Evolutionary conservation across 768 basidiomycete species (phyloP), one percentile per base, ranked within the genome.

Genomic region (Leucocoprinus sp.): DNA sequence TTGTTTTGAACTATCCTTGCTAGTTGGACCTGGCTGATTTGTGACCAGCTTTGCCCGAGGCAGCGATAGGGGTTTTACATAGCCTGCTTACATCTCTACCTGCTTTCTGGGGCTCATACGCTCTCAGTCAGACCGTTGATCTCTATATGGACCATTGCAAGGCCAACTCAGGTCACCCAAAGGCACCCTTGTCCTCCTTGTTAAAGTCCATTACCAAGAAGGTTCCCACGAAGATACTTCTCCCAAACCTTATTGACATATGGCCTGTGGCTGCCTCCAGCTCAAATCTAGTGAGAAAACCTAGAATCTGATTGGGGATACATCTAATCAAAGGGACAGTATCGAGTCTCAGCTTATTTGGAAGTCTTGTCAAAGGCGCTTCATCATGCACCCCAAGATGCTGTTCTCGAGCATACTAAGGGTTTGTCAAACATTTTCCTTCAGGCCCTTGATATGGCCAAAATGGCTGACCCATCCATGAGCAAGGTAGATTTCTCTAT

Each of bases 361-460:
- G 70, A 78, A 17, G 54, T 92, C 0, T 61, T 93, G 21, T 76
- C 78, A 51, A 70, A 80, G 29, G 70, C 75, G 0, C 56, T 96
- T 24, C 81, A 78, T 8, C 71, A 72, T 37, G 78, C 86, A 2
- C 69, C 77, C 47, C 74, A 87, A 9, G 62, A 75, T 5, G 75
- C 75, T 2, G 70, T 95, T 1, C 63, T 81, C 15, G 79, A 83
- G 24, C 68, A 86, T 42, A 57, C 89, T 37, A 81, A 84, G 8
- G 49, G 70, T 2, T 52, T 85, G 27, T 92, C 90, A 67, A 82
- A 80, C 49, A 69, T 88, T 12, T 91, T 93, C 70, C 64, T 93
- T 38, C 78, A 84, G 12, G 80, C 78, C 3, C 82, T 95, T 52
- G 84, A 85, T 51, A 60, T 83, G 45, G 63, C 64, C 49, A 66